These are phyloP conservation scores for Didymella pinodella DNA, from an alignment of 2,329 filamentous ascomycete genomes.

Conservation along the genomic window DNA sequence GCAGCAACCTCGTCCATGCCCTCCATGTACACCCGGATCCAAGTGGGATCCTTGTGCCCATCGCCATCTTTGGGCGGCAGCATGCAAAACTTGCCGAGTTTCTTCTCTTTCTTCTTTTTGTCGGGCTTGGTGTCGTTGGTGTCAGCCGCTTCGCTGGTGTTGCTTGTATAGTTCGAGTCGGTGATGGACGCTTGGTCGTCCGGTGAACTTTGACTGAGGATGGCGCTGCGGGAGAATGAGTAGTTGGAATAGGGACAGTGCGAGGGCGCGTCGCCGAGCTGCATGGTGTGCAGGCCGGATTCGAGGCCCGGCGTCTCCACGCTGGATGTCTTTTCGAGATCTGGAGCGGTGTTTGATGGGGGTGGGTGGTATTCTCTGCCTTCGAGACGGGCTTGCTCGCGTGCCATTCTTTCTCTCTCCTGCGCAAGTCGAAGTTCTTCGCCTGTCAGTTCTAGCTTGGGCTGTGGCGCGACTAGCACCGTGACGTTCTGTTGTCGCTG, in stretches of 20 bases:
- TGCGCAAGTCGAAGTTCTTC: constrained; percentile 37
- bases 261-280: constrained; percentile 25
- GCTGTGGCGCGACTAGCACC: constrained; percentile 38
- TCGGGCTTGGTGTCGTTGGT: constrained; percentile 10
- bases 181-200: constrained; percentile 34
- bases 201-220: constrained; percentile 39
- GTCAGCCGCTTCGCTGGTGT: constrained; percentile 28
- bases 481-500: constrained; percentile 44
- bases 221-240: constrained; percentile 42
- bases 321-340: constrained; percentile 13
- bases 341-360: constrained; percentile 10
- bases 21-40: constrained; percentile 82
- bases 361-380: constrained; percentile 37
- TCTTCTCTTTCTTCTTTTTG: constrained; percentile 46
- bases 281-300: constrained; percentile 35
- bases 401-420: constrained; percentile 23
- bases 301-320: constrained; percentile 27
- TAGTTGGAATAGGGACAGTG: constrained; percentile 38
- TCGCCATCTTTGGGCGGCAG: constrained; percentile 67
- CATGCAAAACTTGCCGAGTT: constrained; percentile 80
- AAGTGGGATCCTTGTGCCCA: constrained; percentile 71
- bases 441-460: constrained; percentile 24
- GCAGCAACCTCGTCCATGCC: constrained; percentile 85
- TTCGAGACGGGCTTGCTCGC: constrained; percentile 20
- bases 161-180: constrained; percentile 33